Base-by-base conservation (phyloP, 768 basidiomycete genomes). In the Crassisporium funariophilum region DNA sequence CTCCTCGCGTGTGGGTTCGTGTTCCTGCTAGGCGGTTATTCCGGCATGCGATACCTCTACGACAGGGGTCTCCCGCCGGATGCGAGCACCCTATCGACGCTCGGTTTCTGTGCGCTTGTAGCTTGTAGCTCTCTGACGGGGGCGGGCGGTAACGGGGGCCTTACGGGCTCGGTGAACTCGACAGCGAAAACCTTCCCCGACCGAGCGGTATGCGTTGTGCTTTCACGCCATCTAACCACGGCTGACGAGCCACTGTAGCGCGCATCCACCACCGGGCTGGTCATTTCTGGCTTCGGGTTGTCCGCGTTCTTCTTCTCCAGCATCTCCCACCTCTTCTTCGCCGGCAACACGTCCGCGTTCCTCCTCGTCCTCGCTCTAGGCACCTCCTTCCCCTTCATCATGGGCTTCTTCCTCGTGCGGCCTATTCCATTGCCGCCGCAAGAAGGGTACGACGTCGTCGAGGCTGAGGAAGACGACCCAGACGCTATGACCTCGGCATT, bases 251-350 rank as follows among this genome's bases (percentile, higher is more conserved):
- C n/a, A n/a, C n/a, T n/a, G 13, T 44, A 91, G 86, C 77, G 91
- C n/a, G 91, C 85, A 10, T 83, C 83, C 0, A 79, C 83, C 7
- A 90, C 87, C 0, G 86, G 86, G 1, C 62, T 91, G 8, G 91
- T 94, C 25, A 66, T 93, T 15, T 90, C 91, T 0, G 93, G 91
- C 23, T 93, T 91, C 52, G 93, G 94, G 0, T 79, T 98, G 12
- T 93, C 91, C 1, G 94, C 94, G 0, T 95, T 95, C 72, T 74
- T 89, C 52, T 97, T 95, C 67, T 88, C 90, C 11, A 77, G 83
- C 1, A 67, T 95, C 27, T 83, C 91, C 0, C 84, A 86, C 46
- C 58, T 78, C 0, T 62, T 84, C 34, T 95, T 83, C 57, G 82
- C 88, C 0, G 91, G 89, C 0, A 77, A 93, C 56, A 89, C 88